Evolutionary conservation across 2,329 filamentous ascomycete genomes (phyloP).

Genomic region (Ceratocystis colombiana): DNA sequence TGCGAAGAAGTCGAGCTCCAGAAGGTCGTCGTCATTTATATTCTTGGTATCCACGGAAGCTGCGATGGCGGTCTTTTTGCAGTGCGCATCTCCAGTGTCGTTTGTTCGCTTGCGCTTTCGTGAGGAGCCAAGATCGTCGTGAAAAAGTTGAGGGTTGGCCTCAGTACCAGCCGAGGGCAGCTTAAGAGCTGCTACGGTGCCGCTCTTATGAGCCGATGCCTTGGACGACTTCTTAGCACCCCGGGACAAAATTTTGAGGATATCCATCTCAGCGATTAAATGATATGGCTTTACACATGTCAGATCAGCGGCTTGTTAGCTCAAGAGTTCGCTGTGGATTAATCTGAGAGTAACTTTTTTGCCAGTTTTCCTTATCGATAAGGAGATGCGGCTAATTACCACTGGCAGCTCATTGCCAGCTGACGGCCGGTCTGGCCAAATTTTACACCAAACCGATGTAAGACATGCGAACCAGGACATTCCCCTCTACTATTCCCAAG

Average conservation of each 20-base stretch:
- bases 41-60: neutral
- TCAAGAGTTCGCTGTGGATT: conserved; percentile 3
- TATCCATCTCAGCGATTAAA: conserved; percentile 47
- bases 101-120: conserved; percentile 41
- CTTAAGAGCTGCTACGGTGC: conserved; percentile 34
- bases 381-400: neutral
- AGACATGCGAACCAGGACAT: no score
- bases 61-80: neutral
- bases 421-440: neutral
- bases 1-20: conserved; percentile 52
- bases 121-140: conserved; percentile 41
- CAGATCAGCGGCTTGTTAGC: neutral
- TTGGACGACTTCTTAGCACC: conserved; percentile 51
- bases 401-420: neutral
- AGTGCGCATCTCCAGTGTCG: conserved; percentile 31
- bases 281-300: neutral
- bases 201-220: conserved; percentile 29
- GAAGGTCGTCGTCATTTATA: conserved; percentile 32
- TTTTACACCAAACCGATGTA: no score
- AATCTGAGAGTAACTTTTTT: conserved; percentile 15
- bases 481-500: neutral
- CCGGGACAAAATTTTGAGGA: conserved; percentile 61
- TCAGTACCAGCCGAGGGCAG: conserved; percentile 56
- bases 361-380: conserved; percentile 23
- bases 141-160: conserved; percentile 60